Evolutionary conservation across 2,329 filamentous ascomycete species (phyloP), one percentile per base, ranked within the genome.

Genomic region (Colletotrichum salicis): DNA sequence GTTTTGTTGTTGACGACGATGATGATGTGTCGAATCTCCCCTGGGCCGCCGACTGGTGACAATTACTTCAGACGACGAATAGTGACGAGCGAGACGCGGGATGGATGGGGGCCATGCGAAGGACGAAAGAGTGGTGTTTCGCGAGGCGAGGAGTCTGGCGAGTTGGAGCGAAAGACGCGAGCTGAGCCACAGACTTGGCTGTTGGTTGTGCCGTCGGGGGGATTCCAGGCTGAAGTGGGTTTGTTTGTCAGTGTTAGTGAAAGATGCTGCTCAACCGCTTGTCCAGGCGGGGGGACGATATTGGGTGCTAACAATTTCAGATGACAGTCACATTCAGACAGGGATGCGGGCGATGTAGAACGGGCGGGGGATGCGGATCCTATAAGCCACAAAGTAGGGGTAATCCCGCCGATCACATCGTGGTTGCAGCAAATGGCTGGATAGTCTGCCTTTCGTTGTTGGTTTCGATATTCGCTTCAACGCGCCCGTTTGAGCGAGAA

Each of bases 141-240:
- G 64, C 66, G 66, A 64, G 33, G 24, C 66, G 54, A 64, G 8
- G 29, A 35, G 55, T 22, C n/a, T 15, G 33, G 60, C 59, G 65
- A 55, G 51, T 64, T 29, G 31, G n/a, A 51, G 63, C 56, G 61
- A 57, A 35, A 24, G 41, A n/a, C 22, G 56, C 56, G 63, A 67
- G 64, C 64, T 64, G 52, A 31, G 66, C 59, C 59, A 51, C 52
- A 52, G 4, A 22, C 29, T 59, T n/a, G 15, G 29, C 22, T 15
- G 37, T 51, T 52, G 52, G 41, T 66, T 60, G 22, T 15, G 33
- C 67, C 67, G 67, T 66, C 67, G 67, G 63, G 35, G 45, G 56
- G 11, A 31, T 63, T 67, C 55, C n/a, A 54, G n/a, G 33, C 27
- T 22, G 22, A n/a, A 41, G 33, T n/a, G n/a, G 8, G 4, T 3